These are phyloP conservation scores for Protomyces inouyei DNA, from an alignment of 1,139 yeast genomes.

Conservation along the genomic window DNA sequence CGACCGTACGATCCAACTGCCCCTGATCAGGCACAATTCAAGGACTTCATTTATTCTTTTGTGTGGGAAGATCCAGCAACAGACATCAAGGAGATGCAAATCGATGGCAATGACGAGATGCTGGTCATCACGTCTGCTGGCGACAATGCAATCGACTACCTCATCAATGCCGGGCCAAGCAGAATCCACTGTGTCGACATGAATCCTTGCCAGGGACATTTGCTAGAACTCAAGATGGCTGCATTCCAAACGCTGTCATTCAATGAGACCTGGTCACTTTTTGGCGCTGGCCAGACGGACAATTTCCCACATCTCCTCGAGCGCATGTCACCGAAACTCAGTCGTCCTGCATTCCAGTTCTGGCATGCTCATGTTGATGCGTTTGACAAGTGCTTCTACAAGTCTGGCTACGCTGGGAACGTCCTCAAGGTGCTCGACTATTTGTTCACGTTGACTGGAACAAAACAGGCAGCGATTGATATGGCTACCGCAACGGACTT, in stretches of 20 bases:
- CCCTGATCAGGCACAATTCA: slow-evolving; percentile 65
- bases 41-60: slow-evolving; percentile 76
- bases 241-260: slow-evolving; percentile 56
- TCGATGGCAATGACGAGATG: slow-evolving; percentile 61
- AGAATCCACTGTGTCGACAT: slow-evolving; percentile 79
- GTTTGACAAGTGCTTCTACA: slow-evolving; percentile 52
- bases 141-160: slow-evolving; percentile 71
- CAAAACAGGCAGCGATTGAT: slow-evolving; percentile 49
- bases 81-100: slow-evolving; percentile 61
- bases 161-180: slow-evolving; percentile 63
- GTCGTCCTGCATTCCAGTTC: slow-evolving; percentile 74
- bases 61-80: slow-evolving; percentile 90
- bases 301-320: slow-evolving; percentile 50
- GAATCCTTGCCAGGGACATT: slow-evolving; percentile 77
- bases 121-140: slow-evolving; percentile 84
- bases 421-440: slow-evolving; percentile 64
- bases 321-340: slow-evolving; percentile 61
- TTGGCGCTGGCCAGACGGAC: slow-evolving; percentile 67
- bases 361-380: slow-evolving; percentile 67
- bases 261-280: slow-evolving; percentile 64
- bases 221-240: slow-evolving; percentile 72
- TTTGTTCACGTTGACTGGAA: slow-evolving; percentile 56
- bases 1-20: slow-evolving; percentile 71
- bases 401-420: slow-evolving; percentile 84
- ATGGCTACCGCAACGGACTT: slow-evolving; percentile 57